Conservation (phyloP, 2,329 filamentous ascomycete species). For the Elsinoe ampelina region DNA sequence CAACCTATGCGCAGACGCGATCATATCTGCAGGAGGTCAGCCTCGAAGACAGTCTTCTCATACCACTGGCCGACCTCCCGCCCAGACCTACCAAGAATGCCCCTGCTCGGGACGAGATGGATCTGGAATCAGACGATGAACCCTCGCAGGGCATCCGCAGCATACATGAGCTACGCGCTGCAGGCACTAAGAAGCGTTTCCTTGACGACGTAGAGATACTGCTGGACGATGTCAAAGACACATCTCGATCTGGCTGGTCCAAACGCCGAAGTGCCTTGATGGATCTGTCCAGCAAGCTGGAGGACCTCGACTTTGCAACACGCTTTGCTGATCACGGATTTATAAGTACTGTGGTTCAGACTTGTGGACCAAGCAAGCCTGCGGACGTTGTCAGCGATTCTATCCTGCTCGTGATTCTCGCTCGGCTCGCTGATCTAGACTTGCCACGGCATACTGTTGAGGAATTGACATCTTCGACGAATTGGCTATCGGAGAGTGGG, state of each 20-base stretch:
- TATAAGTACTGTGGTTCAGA: slow-evolving; percentile 58
- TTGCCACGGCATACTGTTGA: slow-evolving; percentile 39
- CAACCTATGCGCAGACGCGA: slow-evolving; percentile 52
- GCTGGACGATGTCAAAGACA: slow-evolving; percentile 50
- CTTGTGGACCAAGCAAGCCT: slow-evolving; percentile 36
- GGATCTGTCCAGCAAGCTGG: slow-evolving; percentile 46
- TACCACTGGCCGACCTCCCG: slow-evolving; percentile 24
- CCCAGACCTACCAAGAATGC: slow-evolving; percentile 19
- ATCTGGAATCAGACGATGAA: slow-evolving; percentile 40
- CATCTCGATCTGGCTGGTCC: slow-evolving; percentile 33
- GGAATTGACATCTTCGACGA: slow-evolving; percentile 29
- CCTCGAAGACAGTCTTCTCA: slow-evolving; percentile 29
- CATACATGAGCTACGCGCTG: slow-evolving; percentile 53
- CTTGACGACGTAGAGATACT: slow-evolving; percentile 46
- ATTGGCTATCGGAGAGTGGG: slow-evolving; percentile 43
- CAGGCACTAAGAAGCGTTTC: slow-evolving; percentile 49
- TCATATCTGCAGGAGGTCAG: slow-evolving; percentile 48
- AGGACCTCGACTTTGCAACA: slow-evolving; percentile 52
- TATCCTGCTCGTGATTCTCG: slow-evolving; percentile 53
- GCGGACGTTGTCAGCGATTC: slow-evolving; percentile 46
- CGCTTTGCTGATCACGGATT: slow-evolving; percentile 68
- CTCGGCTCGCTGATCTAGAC: slow-evolving; percentile 43
- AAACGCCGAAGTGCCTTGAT: slow-evolving; percentile 45
- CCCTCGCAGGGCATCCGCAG: slow-evolving; percentile 41
- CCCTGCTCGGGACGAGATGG: slow-evolving; percentile 24